phyloP scores from a whole-genome alignment of 495 filamentous ascomycete species.

The Lentithecium fluviatile region DNA sequence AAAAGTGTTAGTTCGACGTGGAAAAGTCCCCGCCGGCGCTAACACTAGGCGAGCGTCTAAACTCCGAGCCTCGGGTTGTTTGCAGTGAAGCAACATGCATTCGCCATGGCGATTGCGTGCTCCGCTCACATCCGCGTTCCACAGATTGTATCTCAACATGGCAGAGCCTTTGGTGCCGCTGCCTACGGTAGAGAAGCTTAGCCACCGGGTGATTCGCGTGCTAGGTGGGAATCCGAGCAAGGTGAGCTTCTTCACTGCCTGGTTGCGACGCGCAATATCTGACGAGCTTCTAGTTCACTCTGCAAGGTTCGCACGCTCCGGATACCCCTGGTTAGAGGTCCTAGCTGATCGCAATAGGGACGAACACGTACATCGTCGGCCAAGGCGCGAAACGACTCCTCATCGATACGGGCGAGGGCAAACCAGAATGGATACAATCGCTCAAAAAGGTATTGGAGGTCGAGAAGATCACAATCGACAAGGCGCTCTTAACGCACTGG shows the following conservation, averaged over 20 bases:
- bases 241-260: slow-evolving; percentile 24
- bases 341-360: slow-evolving; percentile 34
- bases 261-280: background rate
- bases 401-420: slow-evolving; percentile 46
- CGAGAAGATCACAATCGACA: slow-evolving; percentile 64
- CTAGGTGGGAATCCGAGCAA: slow-evolving; percentile 47
- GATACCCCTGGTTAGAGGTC: too few relatives aligned
- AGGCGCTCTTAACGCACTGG: slow-evolving; percentile 81
- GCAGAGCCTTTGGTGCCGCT: slow-evolving; percentile 37
- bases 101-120: slow-evolving; percentile 26
- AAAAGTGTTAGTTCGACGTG: background rate
- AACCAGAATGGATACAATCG: slow-evolving; percentile 52
- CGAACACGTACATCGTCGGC: slow-evolving; percentile 48
- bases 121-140: slow-evolving; percentile 10
- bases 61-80: slow-evolving; percentile 28
- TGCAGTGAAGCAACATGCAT: slow-evolving; percentile 20
- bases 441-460: slow-evolving; percentile 61
- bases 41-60: slow-evolving; percentile 32
- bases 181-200: slow-evolving; percentile 40
- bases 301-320: slow-evolving; percentile 37
- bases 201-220: slow-evolving; percentile 41
- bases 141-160: slow-evolving; percentile 32
- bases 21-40: slow-evolving; percentile 4
- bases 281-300: slow-evolving; percentile 37
- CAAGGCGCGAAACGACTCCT: slow-evolving; percentile 38